Evolutionary conservation across 1,139 yeast genomes (phyloP), one percentile per base, ranked within the genome.

Genomic region (Suhomyces coccinellae): DNA sequence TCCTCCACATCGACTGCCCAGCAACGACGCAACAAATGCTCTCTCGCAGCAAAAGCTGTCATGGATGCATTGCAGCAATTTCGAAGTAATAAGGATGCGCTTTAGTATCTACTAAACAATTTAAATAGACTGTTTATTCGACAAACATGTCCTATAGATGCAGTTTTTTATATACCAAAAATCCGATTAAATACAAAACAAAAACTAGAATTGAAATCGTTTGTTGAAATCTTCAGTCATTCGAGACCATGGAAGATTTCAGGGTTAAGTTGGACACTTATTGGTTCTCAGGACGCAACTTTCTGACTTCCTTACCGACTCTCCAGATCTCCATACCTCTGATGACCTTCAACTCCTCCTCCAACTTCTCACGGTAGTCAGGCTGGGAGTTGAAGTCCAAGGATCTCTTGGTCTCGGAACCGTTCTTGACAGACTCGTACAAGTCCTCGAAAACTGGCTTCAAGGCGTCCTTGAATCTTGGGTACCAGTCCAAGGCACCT

Each of bases 401-500:
- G 52, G 99, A 91, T 79, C 99, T 87, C 82, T 93, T 79, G 70
- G 99, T 93, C 83, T 93, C 99, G 61, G 90, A 72, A 71, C 99
- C 99, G 75, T 88, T 89, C 80, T 83, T 86, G 65, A 91, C 97
- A 54, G 96, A 83, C 73, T 87, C 91, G 82, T 93, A 93, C 67
- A 93, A 83, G 68, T 93, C 95, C 74, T 86, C 82, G 82, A 93
- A 93, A 52, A 93, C 97, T 66, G 99, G 99, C 82, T 93, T 93
- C 78, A 93, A 84, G 67, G 97, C 97, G 64, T 88, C 95, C 85
- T 90, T 90, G 89, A 93, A 93, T 74, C 85, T 79, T 75, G 98
- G 99, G 83, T 93, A 91, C 99, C 99, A 93, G 82, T 93, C 99
- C 66, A 93, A 84, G 69, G 99, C 99, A 83, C 99, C 99, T 82